Base-by-base conservation (phyloP, 2,329 filamentous ascomycete genomes). In the Lachnellula cervina region DNA sequence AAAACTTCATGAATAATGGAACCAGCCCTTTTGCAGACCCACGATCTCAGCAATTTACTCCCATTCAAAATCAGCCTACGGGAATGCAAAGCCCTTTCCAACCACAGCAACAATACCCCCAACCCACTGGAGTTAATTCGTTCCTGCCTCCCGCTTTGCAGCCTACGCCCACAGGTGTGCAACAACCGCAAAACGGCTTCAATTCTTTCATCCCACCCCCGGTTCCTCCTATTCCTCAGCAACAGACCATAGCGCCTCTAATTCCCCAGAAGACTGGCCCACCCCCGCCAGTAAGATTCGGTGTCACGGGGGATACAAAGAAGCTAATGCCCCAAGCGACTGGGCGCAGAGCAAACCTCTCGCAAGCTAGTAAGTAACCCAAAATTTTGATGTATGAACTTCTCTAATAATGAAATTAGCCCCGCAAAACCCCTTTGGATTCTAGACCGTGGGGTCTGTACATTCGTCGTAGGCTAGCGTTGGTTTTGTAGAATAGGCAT, bases 281-380 rank as follows among this genome's bases (percentile, higher is more conserved):
- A 6, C 79, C 93, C 19, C 94, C 94, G 46, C 84, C 90, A 23
- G 87, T 99, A 17, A 83, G 90, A 57, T 99, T 99, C 70, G 94
- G 94, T 40, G 86, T 96, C 37, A 80, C 82, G 55, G 76, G 79
- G 28, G 83, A 85, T 49, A 76, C 84, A 32, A 90, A 91, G 73
- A 94, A 89, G 72, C 75, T 97, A 65, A 80, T 82, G 58, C 85
- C 92, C 32, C 94, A 97, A 75, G 81, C 90, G 28, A 99, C 94
- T 6, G 94, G 94, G 61, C 80, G 88, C 66, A 85, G 89, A 76
- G 94, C 94, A 55, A 97, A 97, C 71, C 80, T 99, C 64, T 81
- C 89, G 51, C 89, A 95, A 83, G 94, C 94, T 68, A 99, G 93
- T 97, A 86, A 88, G 93, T 92, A 56, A 11, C 55, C n/a, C 28